Base-by-base conservation (phyloP, 805 yeast species). In the Myxozyma monticola region DNA sequence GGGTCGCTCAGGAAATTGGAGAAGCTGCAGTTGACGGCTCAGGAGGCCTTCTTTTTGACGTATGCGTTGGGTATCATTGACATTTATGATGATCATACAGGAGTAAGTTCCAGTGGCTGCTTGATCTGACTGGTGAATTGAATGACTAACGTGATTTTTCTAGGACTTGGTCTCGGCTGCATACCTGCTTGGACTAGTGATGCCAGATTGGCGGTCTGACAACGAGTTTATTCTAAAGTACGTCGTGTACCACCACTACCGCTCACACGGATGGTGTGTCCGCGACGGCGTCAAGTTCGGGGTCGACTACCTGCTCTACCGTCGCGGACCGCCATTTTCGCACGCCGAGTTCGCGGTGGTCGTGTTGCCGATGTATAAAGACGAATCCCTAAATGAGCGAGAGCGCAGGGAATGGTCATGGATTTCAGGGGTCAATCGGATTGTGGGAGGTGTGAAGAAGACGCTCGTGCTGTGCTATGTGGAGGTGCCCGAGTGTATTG, bases 211-310 rank as follows among this genome's bases (percentile, higher is more conserved):
- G 56, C 71, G 49, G 36, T 67, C 67, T 37, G 72, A 60, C 49
- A 71, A 67, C 39, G 51, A 61, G 22, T 80, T 84, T 54, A 60
- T 85, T 1, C 56, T 75, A 1, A 74, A 77, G 40, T 91, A 85
- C 61, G 81, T 80, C 4, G 90, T 79, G 1, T 91, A 90, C 62
- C 95, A 88, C 63, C 89, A 91, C 65, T 90, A 81, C 68, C 76
- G 95, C 45, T 83, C 96, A 0, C 75, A 80, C 22, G 97, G 97
- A 0, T 93, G 98, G 97, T 91, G 97, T 71, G 93, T 84, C 2
- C 75, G 95, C 51, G 79, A 90, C 0, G 99, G 98, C 0, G 78
- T 89, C 49, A 93, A 93, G 67, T 93, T 93, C 67, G 96, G 96
- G 1, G 78, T 86, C n/a, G 95, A 90, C 61, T 84, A 73, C 67